These are phyloP conservation scores for Nymphaea colorata DNA, from an alignment of 164 flowering plant species.

Conservation along the genomic window DNA sequence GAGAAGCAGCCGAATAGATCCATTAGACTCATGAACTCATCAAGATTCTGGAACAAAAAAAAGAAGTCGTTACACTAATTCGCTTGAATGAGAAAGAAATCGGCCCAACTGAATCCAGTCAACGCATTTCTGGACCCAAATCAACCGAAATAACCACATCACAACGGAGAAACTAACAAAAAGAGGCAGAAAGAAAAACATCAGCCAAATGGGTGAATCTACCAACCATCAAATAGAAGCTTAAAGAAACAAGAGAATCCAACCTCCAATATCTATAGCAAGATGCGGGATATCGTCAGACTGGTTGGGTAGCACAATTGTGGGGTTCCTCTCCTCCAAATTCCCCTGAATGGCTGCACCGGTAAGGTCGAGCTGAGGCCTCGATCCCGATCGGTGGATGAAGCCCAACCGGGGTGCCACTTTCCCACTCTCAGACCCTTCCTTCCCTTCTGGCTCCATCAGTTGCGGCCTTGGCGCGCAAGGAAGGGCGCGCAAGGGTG, in stretches of 20 bases:
- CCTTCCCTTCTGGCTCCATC: constrained; percentile 1
- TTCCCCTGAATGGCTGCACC: constrained; percentile 92
- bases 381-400: constrained; percentile 63
- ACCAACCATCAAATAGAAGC: not conserved
- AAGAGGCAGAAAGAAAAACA: not conserved
- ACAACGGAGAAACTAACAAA: not conserved
- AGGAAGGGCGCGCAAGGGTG: not conserved
- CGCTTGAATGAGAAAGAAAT: not conserved
- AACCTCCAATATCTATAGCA: constrained; percentile 51
- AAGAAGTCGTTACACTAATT: not conserved
- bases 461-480: not conserved
- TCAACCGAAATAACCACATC: not conserved
- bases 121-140: not conserved
- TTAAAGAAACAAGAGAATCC: not conserved
- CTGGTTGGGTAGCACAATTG: constrained; percentile 90
- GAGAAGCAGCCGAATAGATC: not conserved
- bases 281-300: constrained; percentile 93
- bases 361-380: constrained; percentile 89
- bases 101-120: not conserved
- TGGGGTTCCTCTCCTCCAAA: constrained; percentile 81
- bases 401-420: constrained; percentile 43
- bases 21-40: not conserved
- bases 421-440: constrained; percentile 14
- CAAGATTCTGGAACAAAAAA: not conserved
- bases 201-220: not conserved